Conservation (phyloP, 495 filamentous ascomycete species). For the Usnea hakonensis region DNA sequence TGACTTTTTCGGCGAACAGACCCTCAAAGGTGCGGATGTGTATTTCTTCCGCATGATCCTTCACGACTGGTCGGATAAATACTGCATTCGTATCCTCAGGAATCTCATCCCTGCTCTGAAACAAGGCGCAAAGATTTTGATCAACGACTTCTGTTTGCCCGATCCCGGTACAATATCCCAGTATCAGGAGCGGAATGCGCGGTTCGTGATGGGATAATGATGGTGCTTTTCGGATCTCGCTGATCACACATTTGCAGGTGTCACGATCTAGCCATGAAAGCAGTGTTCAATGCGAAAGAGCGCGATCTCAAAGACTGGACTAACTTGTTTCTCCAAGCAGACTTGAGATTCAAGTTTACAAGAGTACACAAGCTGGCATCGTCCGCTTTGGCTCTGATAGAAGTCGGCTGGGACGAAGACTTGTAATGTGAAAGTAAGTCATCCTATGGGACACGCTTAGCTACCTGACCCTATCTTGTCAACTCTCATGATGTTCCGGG, state of each 20-base stretch:
- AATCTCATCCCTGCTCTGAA: conserved; percentile 36
- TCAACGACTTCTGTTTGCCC: conserved; percentile 45
- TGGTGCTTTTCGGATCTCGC: neutral
- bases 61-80: conserved; percentile 41
- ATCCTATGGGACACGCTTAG: no score
- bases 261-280: conserved; percentile 49
- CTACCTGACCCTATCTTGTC: no score
- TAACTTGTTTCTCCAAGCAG: conserved; percentile 1
- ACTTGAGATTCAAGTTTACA: conserved; percentile 27
- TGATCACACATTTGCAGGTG: conserved; percentile 25
- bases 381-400: no score
- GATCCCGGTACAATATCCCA: conserved; percentile 34
- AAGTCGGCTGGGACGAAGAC: conserved; percentile 19
- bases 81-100: conserved; percentile 33
- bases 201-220: conserved; percentile 31
- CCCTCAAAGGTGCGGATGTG: conserved; percentile 37
- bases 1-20: conserved; percentile 49
- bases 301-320: conserved; percentile 36
- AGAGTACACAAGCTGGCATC: no score
- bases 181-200: conserved; percentile 46
- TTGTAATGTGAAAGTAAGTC: no score
- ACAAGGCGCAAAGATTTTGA: conserved; percentile 31
- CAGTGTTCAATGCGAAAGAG: conserved; percentile 48
- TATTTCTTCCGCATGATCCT: conserved; percentile 44
- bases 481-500: no score